These are phyloP conservation scores for Proliferodiscus dingleyae DNA, from an alignment of 2,329 filamentous ascomycete genomes.

Conservation along the genomic window DNA sequence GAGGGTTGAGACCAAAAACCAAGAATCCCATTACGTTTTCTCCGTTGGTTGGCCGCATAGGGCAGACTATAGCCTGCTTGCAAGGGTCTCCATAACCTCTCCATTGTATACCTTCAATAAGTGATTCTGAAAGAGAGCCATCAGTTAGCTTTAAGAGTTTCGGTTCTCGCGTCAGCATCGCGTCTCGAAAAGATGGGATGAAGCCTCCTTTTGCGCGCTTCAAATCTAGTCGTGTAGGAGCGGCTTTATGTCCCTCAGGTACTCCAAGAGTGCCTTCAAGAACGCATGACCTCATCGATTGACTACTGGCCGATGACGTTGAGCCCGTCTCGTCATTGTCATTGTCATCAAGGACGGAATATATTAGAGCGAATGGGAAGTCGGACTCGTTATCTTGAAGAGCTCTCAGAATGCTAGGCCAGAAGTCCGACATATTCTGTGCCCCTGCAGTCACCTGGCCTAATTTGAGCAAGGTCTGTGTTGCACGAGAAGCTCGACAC, in stretches of 20 bases:
- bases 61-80: slow-evolving; percentile 67
- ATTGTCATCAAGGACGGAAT: slow-evolving; percentile 66
- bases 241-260: slow-evolving; percentile 56
- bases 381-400: slow-evolving; percentile 70
- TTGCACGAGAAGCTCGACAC: slow-evolving; percentile 69
- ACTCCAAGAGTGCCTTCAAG: slow-evolving; percentile 70
- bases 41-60: slow-evolving; percentile 68
- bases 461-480: slow-evolving; percentile 71
- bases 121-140: slow-evolving; percentile 56
- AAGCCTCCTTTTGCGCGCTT: slow-evolving; percentile 67
- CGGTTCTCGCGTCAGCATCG: slow-evolving; percentile 62
- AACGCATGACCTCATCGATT: slow-evolving; percentile 57
- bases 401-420: slow-evolving; percentile 61
- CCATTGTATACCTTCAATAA: slow-evolving; percentile 65
- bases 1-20: slow-evolving; percentile 54
- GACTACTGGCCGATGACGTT: slow-evolving; percentile 59
- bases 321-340: slow-evolving; percentile 62
- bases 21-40: slow-evolving; percentile 59
- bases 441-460: slow-evolving; percentile 69
- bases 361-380: slow-evolving; percentile 70
- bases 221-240: slow-evolving; percentile 60
- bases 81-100: slow-evolving; percentile 68
- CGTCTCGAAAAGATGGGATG: slow-evolving; percentile 69
- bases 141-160: slow-evolving; percentile 61
- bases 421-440: slow-evolving; percentile 66